phyloP scores from a whole-genome alignment of 2,329 filamentous ascomycete species.

The Keithomyces neogunnii region DNA sequence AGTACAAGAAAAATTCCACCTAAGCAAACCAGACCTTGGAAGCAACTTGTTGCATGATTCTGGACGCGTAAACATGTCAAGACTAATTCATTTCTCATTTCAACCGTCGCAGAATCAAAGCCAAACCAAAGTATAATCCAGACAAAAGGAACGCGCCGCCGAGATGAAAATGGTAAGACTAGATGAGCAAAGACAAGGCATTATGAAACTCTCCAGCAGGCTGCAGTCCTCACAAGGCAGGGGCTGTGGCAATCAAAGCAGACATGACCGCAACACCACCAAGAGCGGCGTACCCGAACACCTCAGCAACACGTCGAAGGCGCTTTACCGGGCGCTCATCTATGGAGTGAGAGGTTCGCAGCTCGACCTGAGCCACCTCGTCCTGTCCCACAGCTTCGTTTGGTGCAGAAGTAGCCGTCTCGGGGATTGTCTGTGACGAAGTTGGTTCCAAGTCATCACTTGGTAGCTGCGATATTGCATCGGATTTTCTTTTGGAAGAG shows the following conservation, averaged over 20 bases:
- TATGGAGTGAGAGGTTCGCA: neutral
- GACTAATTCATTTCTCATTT: neutral
- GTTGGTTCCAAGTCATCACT: constrained; percentile 1
- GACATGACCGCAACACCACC: constrained; percentile 31
- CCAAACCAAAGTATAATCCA: constrained; percentile 1
- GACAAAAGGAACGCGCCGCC: neutral
- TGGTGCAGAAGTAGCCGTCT: neutral
- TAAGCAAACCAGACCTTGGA: neutral
- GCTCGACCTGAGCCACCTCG: neutral
- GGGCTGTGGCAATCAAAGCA: constrained; percentile 30
- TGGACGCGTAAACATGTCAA: neutral
- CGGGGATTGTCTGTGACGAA: neutral
- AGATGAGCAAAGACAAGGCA: neutral
- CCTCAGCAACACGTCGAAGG: constrained; percentile 25
- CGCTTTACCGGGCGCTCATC: constrained; percentile 19
- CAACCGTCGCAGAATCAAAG: neutral
- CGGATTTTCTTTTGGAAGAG: constrained; percentile 6
- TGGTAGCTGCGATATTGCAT: constrained; percentile 2
- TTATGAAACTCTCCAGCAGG: neutral
- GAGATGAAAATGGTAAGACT: neutral
- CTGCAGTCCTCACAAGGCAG: constrained; percentile 13
- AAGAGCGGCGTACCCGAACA: constrained; percentile 26
- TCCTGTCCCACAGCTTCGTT: neutral
- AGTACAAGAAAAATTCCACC: neutral
- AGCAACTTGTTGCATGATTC: neutral